Evolutionary conservation across 1,284 basidiomycete genomes (phyloP).

Genomic region (Irpex sp.): DNA sequence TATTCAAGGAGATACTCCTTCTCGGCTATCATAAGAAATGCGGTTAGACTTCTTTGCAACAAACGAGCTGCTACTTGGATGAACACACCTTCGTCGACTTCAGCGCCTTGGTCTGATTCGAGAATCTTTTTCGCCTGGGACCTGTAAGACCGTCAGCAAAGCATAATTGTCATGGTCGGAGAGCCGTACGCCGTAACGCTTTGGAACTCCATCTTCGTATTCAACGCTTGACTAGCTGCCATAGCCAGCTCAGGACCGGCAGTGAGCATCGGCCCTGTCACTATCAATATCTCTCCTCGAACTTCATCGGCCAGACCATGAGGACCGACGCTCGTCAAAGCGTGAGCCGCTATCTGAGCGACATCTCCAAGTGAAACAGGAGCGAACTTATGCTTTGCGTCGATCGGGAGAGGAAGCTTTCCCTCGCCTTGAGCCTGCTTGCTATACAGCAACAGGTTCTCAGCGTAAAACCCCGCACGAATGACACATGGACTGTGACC

Average conservation of each 20-base stretch:
- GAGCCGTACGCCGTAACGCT: conserved; percentile 15
- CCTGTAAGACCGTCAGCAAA: background rate
- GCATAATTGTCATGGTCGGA: background rate
- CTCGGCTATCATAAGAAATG: conserved; percentile 8
- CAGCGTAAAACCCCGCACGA: conserved; percentile 20
- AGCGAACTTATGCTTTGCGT: conserved; percentile 19
- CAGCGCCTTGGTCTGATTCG: conserved; percentile 17
- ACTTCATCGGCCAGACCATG: conserved; percentile 20
- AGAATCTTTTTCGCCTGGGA: conserved; percentile 18
- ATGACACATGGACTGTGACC: conserved; percentile 20
- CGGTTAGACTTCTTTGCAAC: background rate
- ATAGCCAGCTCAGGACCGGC: conserved; percentile 18
- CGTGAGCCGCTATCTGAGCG: conserved; percentile 18
- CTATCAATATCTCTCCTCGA: conserved; percentile 19
- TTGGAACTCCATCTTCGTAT: conserved; percentile 21
- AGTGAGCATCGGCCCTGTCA: conserved; percentile 14
- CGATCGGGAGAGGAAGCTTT: conserved; percentile 18
- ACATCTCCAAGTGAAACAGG: conserved; percentile 22
- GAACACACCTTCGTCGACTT: conserved; percentile 19
- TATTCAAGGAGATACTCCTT: conserved; percentile 22
- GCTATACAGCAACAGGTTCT: conserved; percentile 22
- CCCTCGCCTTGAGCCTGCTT: conserved; percentile 22
- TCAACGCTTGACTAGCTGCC: conserved; percentile 18
- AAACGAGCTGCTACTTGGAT: background rate
- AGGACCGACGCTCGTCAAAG: conserved; percentile 18